Evolutionary conservation across 1,284 basidiomycete genomes (phyloP).

Genomic region (Melampsora larici-populina): DNA sequence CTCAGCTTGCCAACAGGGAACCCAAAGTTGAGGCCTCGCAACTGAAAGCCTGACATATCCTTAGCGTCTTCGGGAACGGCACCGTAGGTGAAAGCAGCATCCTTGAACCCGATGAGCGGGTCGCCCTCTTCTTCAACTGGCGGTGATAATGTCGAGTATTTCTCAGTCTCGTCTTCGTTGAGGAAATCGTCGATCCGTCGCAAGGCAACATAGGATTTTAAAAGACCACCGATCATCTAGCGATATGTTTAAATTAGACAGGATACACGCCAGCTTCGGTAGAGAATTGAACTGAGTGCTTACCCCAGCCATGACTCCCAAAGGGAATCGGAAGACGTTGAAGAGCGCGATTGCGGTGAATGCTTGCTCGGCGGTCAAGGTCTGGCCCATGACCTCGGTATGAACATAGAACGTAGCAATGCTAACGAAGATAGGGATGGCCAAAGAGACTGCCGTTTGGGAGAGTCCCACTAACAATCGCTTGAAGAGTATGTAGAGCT

Average conservation of each 20-base stretch:
- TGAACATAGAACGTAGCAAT: constrained; percentile 58
- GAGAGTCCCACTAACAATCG: constrained; percentile 45
- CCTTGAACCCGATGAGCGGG: constrained; percentile 58
- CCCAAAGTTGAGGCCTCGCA: constrained; percentile 51
- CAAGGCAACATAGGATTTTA: constrained; percentile 51
- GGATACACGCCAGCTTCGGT: neutral
- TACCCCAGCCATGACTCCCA: constrained; percentile 39
- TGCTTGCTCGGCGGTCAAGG: constrained; percentile 56
- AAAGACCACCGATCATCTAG: constrained; percentile 33
- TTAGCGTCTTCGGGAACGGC: constrained; percentile 44
- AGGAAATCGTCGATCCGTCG: constrained; percentile 57
- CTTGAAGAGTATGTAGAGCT: constrained; percentile 47
- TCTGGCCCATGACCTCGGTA: constrained; percentile 54
- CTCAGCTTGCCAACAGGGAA: constrained; percentile 61
- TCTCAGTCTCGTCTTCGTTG: constrained; percentile 60
- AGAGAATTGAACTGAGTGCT: neutral
- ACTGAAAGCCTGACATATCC: constrained; percentile 55
- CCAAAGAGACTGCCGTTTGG: constrained; percentile 55
- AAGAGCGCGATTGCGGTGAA: constrained; percentile 61
- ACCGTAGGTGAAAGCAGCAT: constrained; percentile 56
- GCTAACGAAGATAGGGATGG: constrained; percentile 58
- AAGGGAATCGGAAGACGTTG: constrained; percentile 57
- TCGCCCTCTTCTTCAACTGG: constrained; percentile 50
- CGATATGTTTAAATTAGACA: neutral
- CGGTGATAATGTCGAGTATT: constrained; percentile 58